Percentiles rank a stretch among this genome's conserved stretches.
phyloP scores from a whole-genome alignment of 495 filamentous ascomycete species.

The Annulohypoxylon moriforme region DNA sequence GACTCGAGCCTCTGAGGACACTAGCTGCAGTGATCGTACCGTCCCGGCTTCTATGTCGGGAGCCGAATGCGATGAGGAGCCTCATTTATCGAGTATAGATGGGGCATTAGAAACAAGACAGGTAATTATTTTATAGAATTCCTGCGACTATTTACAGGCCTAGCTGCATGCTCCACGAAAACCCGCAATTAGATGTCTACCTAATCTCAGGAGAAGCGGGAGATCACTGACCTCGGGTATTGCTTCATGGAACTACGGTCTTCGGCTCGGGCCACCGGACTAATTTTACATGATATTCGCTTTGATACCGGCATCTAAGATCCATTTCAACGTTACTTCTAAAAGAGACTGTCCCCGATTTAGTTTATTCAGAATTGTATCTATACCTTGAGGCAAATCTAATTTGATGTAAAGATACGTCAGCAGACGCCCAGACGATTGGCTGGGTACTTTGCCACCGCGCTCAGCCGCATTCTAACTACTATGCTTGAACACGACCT shows the following conservation, averaged over 20 bases:
- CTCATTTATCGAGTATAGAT: not conserved
- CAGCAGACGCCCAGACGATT: not conserved
- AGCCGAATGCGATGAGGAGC: not conserved
- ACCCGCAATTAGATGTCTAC: not conserved
- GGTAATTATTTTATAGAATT: not conserved
- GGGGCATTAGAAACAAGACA: not conserved
- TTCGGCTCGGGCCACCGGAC: constrained; percentile 32
- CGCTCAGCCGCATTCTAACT: not conserved
- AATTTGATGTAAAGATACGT: not conserved
- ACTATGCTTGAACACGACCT: constrained; percentile 15
- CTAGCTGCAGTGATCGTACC: not conserved
- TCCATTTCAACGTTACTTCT: not conserved
- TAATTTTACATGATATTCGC: not conserved
- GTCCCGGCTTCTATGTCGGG: not conserved
- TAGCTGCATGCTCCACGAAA: not conserved
- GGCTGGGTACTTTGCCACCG: not conserved
- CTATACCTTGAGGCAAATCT: not conserved
- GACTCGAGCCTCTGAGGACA: not conserved
- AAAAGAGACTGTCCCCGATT: not conserved
- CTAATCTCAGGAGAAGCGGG: not conserved
- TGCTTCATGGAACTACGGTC: constrained; percentile 7
- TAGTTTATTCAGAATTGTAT: not conserved
- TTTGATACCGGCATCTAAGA: constrained; percentile 12
- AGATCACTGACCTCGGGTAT: constrained; percentile 36
- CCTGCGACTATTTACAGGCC: not conserved